A percentile compares a stretch with the other conserved stretches of the same genome.
phyloP scores from a whole-genome alignment of 257 asterid genomes.

The Buddleja alternifolia region DNA sequence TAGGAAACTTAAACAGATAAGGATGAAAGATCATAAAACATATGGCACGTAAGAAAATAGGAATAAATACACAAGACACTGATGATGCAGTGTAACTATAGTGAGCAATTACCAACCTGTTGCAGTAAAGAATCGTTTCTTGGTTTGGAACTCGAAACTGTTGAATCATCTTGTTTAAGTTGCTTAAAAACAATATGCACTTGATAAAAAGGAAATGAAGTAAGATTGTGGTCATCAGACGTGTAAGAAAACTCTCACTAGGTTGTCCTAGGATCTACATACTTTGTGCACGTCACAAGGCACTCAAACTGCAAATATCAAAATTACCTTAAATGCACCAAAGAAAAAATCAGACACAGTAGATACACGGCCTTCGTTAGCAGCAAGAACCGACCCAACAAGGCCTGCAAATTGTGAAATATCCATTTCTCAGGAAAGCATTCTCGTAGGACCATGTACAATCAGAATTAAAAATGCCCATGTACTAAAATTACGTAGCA shows the following conservation, averaged over 20 bases:
- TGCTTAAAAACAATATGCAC: constrained; percentile 59
- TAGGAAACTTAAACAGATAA: constrained; percentile 4
- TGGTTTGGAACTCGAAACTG: constrained; percentile 60
- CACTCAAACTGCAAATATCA: constrained; percentile 6
- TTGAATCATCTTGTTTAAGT: constrained; percentile 59
- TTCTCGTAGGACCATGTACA: background rate
- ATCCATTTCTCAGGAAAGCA: constrained; percentile 11
- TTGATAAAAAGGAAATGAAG: constrained; percentile 24
- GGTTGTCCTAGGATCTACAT: background rate
- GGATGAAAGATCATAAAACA: background rate
- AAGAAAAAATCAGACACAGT: constrained; percentile 58
- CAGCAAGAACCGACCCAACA: constrained; percentile 79
- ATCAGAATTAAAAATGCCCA: constrained; percentile 18
- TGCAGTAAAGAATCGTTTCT: constrained; percentile 68
- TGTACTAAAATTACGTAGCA: background rate
- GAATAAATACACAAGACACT: constrained; percentile 20
- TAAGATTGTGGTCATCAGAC: background rate
- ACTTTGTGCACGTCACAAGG: background rate
- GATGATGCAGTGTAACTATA: constrained; percentile 2
- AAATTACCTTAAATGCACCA: constrained; percentile 78
- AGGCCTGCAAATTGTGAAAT: constrained; percentile 58
- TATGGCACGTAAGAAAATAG: background rate
- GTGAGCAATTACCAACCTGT: constrained; percentile 58
- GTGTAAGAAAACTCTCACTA: constrained; percentile 1
- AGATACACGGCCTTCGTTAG: constrained; percentile 71